phyloP scores from a whole-genome alignment of 2,329 filamentous ascomycete genomes.

The Colletotrichum euphorbiae region DNA sequence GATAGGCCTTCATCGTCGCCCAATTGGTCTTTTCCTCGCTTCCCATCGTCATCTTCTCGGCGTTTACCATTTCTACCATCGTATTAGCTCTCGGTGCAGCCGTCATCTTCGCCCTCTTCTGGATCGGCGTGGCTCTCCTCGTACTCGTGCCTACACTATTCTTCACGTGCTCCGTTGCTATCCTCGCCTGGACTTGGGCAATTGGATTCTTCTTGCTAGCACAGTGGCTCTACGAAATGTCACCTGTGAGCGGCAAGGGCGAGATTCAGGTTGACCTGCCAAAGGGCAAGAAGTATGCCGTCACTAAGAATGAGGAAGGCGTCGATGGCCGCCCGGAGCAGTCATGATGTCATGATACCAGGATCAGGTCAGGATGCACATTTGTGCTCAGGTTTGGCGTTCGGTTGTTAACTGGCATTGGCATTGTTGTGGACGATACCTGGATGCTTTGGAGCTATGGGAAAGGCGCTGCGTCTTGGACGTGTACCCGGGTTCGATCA shows the following conservation, averaged over 20 bases:
- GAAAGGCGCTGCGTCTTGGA: background rate
- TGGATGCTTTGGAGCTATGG: background rate
- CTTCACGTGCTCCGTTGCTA: constrained; percentile 70
- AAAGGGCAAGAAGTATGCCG: constrained; percentile 37
- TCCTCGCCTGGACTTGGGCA: constrained; percentile 76
- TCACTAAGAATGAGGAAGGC: constrained; percentile 44
- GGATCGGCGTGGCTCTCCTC: constrained; percentile 73
- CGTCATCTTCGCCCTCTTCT: constrained; percentile 74
- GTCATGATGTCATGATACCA: background rate
- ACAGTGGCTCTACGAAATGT: constrained; percentile 58
- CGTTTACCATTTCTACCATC: constrained; percentile 72
- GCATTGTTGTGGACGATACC: background rate
- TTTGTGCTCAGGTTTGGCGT: background rate
- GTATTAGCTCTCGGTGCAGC: constrained; percentile 72
- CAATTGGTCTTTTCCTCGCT: constrained; percentile 75
- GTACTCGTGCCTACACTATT: constrained; percentile 77
- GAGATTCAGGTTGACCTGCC: constrained; percentile 41
- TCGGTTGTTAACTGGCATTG: background rate
- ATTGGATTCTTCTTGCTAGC: constrained; percentile 67
- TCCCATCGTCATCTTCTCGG: constrained; percentile 75
- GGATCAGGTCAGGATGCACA: too few species aligned
- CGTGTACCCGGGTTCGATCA: background rate
- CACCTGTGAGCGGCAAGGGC: constrained; percentile 43
- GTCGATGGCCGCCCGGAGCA: constrained; percentile 29
- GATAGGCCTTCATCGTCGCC: constrained; percentile 73